Base-by-base conservation (phyloP, 139 green algal species). In the Volvox africanus region DNA sequence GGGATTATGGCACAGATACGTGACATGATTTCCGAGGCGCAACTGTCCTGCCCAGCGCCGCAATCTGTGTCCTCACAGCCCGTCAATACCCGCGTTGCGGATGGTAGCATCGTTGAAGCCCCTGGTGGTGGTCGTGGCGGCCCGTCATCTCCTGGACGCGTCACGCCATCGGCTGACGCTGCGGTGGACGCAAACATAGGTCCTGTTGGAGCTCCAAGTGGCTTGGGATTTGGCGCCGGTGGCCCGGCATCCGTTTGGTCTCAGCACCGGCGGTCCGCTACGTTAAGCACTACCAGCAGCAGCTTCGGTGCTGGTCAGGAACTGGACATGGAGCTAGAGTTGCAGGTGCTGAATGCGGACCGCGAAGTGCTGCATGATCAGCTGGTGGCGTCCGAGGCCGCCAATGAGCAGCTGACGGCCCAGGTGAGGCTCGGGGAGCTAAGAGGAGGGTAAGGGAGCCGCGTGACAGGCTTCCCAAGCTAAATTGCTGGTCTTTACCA, bases 351-450 rank as follows among this genome's bases (percentile, higher is more conserved):
- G 22, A 61, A 84, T 19, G 86, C 86, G 0, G 86, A 90, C 73
- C 71, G 86, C 26, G 86, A 90, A 30, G 86, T 90, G 86, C 86
- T 90, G 50, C 86, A 90, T 55, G 86, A 90, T 75, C 86, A 90
- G 73, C 86, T 90, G n/a, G 86, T 90, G 86, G 86, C 86, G 6
- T 26, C 50, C 26, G 86, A 90, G 86, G 73, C 71, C 12, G 86
- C 86, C 20, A 90, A 90, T 50, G 86, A 90, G n/a, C 71, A 16
- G 73, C 86, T 90, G 30, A 84, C 73, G 44, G 50, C n/a, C 30
- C 71, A 90, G 86, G 86, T 90, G 86, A 12, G 78, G 65, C 21
- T 2, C 65, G 11, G 65, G 65, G 62, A 17, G 62, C 17, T 69
- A 19, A 19, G 19, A 19, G 62, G 62, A 69, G 19, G 62, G 62